Percentiles rank a stretch among this genome's conserved stretches.
phyloP scores from a whole-genome alignment of 805 yeast species.

The Yarrowia sp. region DNA sequence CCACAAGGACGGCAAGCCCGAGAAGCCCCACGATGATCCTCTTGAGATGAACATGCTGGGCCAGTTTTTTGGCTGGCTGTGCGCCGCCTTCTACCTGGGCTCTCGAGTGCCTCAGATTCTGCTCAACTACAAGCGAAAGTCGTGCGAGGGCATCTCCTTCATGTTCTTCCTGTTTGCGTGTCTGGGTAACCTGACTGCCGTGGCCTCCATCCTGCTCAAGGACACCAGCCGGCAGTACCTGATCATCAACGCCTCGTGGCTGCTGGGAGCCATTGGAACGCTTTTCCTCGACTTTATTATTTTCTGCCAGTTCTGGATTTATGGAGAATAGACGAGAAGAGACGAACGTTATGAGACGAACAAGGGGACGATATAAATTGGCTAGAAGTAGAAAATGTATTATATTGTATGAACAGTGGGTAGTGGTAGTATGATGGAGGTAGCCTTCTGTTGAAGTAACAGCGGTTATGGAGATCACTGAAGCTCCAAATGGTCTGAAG shows the following conservation, averaged over 20 bases:
- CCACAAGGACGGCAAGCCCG: slow-evolving; percentile 52
- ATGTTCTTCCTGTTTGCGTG: slow-evolving; percentile 95
- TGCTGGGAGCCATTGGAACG: slow-evolving; percentile 90
- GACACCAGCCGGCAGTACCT: slow-evolving; percentile 74
- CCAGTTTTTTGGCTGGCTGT: slow-evolving; percentile 80
- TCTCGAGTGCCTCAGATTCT: slow-evolving; percentile 92
- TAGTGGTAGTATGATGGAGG: too few species aligned
- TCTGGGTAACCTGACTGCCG: slow-evolving; percentile 90
- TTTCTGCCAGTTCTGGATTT: slow-evolving; percentile 83
- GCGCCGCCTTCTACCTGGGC: slow-evolving; percentile 63
- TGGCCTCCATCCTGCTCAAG: slow-evolving; percentile 79
- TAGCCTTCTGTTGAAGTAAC: too few species aligned
- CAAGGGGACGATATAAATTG: not conserved
- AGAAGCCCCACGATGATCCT: slow-evolving; percentile 50
- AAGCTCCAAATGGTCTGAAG: too few species aligned
- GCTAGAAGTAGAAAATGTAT: slow-evolving; percentile 10
- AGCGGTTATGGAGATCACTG: too few species aligned
- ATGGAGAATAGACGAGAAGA: slow-evolving; percentile 47
- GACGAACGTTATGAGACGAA: not conserved
- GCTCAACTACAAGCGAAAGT: slow-evolving; percentile 82
- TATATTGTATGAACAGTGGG: slow-evolving; percentile 8
- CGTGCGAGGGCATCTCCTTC: slow-evolving; percentile 94
- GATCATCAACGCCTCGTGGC: slow-evolving; percentile 87
- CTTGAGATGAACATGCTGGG: slow-evolving; percentile 76
- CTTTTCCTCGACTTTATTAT: slow-evolving; percentile 81